phyloP scores from a whole-genome alignment of 2,329 filamentous ascomycete genomes.

The Rhexocercosporidium sp. region DNA sequence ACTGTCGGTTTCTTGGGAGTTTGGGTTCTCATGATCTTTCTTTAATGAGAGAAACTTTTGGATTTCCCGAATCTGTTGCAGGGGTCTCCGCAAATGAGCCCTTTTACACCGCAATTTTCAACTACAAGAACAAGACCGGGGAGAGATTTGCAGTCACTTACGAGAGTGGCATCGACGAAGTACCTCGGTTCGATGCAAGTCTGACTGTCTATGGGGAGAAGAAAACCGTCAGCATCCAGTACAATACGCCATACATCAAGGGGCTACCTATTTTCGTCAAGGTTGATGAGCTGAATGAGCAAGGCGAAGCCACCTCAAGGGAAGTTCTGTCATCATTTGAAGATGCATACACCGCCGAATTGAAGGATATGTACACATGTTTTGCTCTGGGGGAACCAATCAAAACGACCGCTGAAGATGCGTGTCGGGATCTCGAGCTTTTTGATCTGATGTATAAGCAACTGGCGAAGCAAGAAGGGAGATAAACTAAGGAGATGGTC shows the following conservation, averaged over 20 bases:
- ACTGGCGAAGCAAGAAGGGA: constrained; percentile 7
- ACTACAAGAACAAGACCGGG: constrained; percentile 44
- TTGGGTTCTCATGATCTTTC: constrained; percentile 60
- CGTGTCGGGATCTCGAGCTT: constrained; percentile 29
- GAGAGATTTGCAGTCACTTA: constrained; percentile 57
- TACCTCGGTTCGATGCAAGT: constrained; percentile 59
- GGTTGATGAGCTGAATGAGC: constrained; percentile 50
- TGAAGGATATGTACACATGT: constrained; percentile 44
- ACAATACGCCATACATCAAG: constrained; percentile 64
- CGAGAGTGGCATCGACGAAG: constrained; percentile 58
- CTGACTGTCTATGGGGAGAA: constrained; percentile 57
- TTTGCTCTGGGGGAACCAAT: constrained; percentile 37
- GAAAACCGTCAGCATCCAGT: constrained; percentile 60
- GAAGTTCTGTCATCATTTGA: constrained; percentile 47
- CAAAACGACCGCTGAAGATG: constrained; percentile 44
- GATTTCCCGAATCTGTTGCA: constrained; percentile 52
- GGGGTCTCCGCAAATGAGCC: constrained; percentile 51
- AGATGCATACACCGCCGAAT: constrained; percentile 47
- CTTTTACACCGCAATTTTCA: constrained; percentile 52
- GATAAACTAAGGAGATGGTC: background rate
- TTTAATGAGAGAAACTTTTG: constrained; percentile 58
- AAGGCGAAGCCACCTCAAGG: constrained; percentile 48
- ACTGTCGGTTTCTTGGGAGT: constrained; percentile 51
- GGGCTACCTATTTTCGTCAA: constrained; percentile 51
- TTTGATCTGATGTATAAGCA: constrained; percentile 29